Conservation (phyloP, 805 yeast genomes). For the Saturnispora dispora region DNA sequence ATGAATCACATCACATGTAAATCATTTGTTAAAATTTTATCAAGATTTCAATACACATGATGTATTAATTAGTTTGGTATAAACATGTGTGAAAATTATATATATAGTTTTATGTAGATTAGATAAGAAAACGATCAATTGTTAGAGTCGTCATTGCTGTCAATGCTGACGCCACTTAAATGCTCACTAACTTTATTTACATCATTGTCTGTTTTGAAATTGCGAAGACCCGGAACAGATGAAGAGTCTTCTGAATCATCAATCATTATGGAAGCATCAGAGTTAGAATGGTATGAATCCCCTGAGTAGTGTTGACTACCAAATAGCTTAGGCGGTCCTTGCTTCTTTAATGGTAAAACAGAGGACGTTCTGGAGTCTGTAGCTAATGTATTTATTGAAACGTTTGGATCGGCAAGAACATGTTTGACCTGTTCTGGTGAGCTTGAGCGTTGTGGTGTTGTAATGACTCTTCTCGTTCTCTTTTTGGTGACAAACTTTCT, state of each 20-base stretch:
- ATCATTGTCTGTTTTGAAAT: background rate
- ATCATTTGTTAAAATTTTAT: background rate
- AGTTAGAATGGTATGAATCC: background rate
- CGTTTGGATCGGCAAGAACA: background rate
- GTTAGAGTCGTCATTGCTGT: background rate
- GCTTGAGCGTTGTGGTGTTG: background rate
- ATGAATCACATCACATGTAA: background rate
- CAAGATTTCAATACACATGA: background rate
- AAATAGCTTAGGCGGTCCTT: background rate
- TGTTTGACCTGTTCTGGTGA: background rate
- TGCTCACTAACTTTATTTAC: slow-evolving; percentile 2
- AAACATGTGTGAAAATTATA: background rate
- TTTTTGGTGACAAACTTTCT: slow-evolving; percentile 12
- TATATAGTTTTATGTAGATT: background rate
- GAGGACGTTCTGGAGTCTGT: background rate
- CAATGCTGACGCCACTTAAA: background rate
- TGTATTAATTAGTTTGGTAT: background rate
- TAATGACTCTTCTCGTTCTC: slow-evolving; percentile 9
- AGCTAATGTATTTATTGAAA: background rate
- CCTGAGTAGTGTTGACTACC: background rate
- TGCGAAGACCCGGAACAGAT: background rate
- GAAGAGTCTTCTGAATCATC: background rate
- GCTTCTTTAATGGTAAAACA: background rate
- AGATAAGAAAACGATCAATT: background rate
- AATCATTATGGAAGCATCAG: background rate